phyloP scores from a whole-genome alignment of 768 basidiomycete genomes.

The Chiua virens region DNA sequence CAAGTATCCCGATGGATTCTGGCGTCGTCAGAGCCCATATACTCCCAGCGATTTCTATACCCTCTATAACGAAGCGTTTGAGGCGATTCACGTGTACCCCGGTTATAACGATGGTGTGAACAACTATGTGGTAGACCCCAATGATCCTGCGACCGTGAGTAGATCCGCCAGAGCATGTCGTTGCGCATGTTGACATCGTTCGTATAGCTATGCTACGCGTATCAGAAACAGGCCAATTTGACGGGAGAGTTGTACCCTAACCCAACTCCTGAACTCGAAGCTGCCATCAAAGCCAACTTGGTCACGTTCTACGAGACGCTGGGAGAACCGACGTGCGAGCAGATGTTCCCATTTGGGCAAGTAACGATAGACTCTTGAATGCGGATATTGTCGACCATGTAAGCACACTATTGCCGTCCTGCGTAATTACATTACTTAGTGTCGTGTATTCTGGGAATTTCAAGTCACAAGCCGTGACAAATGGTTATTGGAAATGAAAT shows the following conservation, averaged over 20 bases:
- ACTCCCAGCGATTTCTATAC: not conserved
- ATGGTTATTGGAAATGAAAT: no score
- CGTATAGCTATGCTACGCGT: conserved; percentile 17
- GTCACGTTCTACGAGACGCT: conserved; percentile 15
- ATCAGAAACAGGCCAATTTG: conserved; percentile 21
- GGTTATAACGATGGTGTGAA: conserved; percentile 18
- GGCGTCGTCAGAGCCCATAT: conserved; percentile 18
- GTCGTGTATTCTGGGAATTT: no score
- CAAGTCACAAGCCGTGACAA: no score
- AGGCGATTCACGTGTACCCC: conserved; percentile 5
- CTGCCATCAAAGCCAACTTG: conserved; percentile 25
- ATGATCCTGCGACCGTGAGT: conserved; percentile 16
- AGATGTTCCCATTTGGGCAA: conserved; percentile 18
- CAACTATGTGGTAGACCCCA: conserved; percentile 13
- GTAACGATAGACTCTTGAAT: no score
- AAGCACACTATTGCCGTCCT: no score
- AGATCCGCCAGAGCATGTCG: not conserved
- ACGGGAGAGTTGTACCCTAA: conserved; percentile 21
- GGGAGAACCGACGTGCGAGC: conserved; percentile 8
- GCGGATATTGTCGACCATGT: no score
- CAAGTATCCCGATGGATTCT: conserved; percentile 18
- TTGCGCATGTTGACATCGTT: not conserved
- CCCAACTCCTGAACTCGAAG: conserved; percentile 16
- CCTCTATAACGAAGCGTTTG: not conserved
- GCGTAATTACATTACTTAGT: no score